A percentile compares a stretch with the other conserved stretches of the same genome.
These are phyloP conservation scores for Fulvia fulva DNA, from an alignment of 2,329 filamentous ascomycete species.

Conservation along the genomic window DNA sequence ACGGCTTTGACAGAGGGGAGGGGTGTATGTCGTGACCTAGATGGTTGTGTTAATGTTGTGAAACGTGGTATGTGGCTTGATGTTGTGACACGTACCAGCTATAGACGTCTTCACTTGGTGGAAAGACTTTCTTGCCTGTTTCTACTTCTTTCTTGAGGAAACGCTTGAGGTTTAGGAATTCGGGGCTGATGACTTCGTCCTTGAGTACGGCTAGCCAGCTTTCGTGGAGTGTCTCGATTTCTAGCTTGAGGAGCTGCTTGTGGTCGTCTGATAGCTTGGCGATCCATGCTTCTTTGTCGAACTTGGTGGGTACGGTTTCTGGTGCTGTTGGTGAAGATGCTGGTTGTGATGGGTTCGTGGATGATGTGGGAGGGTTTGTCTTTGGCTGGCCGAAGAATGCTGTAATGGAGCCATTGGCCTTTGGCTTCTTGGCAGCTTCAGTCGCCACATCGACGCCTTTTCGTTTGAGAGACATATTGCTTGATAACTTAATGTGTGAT, in stretches of 20 bases:
- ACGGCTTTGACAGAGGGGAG: slow-evolving; percentile 86
- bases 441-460: slow-evolving; percentile 45
- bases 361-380: slow-evolving; percentile 30
- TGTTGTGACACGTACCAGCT: slow-evolving; percentile 63
- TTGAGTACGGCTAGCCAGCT: slow-evolving; percentile 89
- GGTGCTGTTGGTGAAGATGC: slow-evolving; percentile 30
- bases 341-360: slow-evolving; percentile 26
- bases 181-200: slow-evolving; percentile 72
- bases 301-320: slow-evolving; percentile 49
- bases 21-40: slow-evolving; percentile 88
- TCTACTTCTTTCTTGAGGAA: slow-evolving; percentile 78
- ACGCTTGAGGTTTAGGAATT: slow-evolving; percentile 82
- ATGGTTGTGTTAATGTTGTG: neutral
- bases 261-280: slow-evolving; percentile 74
- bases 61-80: neutral
- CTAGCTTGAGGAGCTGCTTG: slow-evolving; percentile 73
- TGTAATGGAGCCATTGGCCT: slow-evolving; percentile 71
- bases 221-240: slow-evolving; percentile 87
- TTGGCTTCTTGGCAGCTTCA: slow-evolving; percentile 48
- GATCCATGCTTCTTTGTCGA: slow-evolving; percentile 91
- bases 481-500: neutral
- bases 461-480: slow-evolving; percentile 48
- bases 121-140: slow-evolving; percentile 75
- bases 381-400: slow-evolving; percentile 81
- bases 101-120: slow-evolving; percentile 84